A percentile compares a stretch with the other conserved stretches of the same genome.
Conservation (phyloP, 1,284 basidiomycete genomes). For the Macrocystidia cucumis region DNA sequence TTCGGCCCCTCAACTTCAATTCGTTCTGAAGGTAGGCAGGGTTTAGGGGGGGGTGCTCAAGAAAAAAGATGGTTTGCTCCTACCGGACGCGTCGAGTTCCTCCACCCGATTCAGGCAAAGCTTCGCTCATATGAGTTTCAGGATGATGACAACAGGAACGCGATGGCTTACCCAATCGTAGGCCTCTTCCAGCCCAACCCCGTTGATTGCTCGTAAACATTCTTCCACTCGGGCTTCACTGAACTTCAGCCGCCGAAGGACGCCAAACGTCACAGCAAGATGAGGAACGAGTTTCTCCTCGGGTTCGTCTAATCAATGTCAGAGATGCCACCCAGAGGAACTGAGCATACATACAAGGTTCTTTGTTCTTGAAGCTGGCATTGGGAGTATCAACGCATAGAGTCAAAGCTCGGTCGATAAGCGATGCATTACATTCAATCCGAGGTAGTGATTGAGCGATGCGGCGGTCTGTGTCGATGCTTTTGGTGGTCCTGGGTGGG, state of each 20-base stretch:
- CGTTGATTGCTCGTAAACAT: slow-evolving; percentile 56
- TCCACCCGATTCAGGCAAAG: too few species aligned
- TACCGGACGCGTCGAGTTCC: too few species aligned
- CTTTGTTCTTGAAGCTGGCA: slow-evolving; percentile 20
- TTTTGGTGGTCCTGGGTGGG: too few species aligned
- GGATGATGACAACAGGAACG: not conserved
- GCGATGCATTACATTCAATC: slow-evolving; percentile 55
- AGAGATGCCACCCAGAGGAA: too few species aligned
- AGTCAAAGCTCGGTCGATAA: slow-evolving; percentile 56
- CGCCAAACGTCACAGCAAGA: slow-evolving; percentile 76
- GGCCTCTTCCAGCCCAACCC: slow-evolving; percentile 85
- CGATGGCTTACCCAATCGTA: slow-evolving; percentile 76
- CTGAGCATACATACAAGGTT: too few species aligned
- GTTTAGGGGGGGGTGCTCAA: too few species aligned
- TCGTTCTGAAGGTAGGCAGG: too few species aligned
- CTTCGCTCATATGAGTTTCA: too few species aligned
- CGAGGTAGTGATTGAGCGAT: slow-evolving; percentile 60
- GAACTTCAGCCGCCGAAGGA: slow-evolving; percentile 84
- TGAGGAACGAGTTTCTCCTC: slow-evolving; percentile 71
- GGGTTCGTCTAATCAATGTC: slow-evolving; percentile 39
- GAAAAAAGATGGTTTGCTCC: too few species aligned
- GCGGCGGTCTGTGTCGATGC: slow-evolving; percentile 81
- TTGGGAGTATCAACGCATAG: slow-evolving; percentile 35
- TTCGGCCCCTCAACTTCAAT: too few species aligned
- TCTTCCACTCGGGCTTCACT: slow-evolving; percentile 60